These are phyloP conservation scores for Crassisporium funariophilum DNA, from an alignment of 768 basidiomycete genomes.

Conservation along the genomic window DNA sequence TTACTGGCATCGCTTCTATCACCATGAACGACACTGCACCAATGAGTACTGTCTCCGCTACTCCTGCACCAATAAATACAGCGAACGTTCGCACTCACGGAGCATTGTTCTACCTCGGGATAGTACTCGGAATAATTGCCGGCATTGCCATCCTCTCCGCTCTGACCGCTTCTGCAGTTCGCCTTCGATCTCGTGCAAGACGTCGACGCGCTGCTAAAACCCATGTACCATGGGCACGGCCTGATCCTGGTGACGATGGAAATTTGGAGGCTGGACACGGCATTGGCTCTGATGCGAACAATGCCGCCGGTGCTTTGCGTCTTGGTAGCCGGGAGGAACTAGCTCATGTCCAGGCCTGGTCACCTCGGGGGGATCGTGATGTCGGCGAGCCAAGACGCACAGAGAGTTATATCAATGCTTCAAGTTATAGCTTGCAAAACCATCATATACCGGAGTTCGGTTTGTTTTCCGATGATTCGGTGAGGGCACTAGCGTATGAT, in stretches of 20 bases:
- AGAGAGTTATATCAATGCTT: slow-evolving; percentile 24
- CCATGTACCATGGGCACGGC: slow-evolving; percentile 38
- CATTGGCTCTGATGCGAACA: slow-evolving; percentile 20
- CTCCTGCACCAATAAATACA: slow-evolving; percentile 8
- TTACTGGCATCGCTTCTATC: slow-evolving; percentile 1
- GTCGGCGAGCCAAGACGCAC: slow-evolving; percentile 43
- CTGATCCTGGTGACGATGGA: slow-evolving; percentile 22
- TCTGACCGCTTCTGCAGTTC: slow-evolving; percentile 51
- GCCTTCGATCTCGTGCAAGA: slow-evolving; percentile 38
- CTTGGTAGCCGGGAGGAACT: slow-evolving; percentile 27
- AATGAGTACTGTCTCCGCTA: slow-evolving; percentile 14
- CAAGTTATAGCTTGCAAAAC: slow-evolving; percentile 17
- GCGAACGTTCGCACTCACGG: slow-evolving; percentile 27
- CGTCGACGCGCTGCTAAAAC: slow-evolving; percentile 36
- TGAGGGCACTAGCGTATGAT: slow-evolving; percentile 23
- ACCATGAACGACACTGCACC: slow-evolving; percentile 1
- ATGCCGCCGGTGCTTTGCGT: slow-evolving; percentile 22
- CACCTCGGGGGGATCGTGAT: slow-evolving; percentile 42
- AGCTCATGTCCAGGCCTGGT: slow-evolving; percentile 33
- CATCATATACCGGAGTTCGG: slow-evolving; percentile 23
- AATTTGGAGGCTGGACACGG: slow-evolving; percentile 23
- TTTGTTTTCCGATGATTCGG: slow-evolving; percentile 23
- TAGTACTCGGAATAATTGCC: slow-evolving; percentile 50
- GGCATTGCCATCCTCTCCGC: slow-evolving; percentile 46
- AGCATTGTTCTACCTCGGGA: slow-evolving; percentile 50